These are phyloP conservation scores for Gossypium aridum DNA, from an alignment of 441 rosid species.

Conservation along the genomic window DNA sequence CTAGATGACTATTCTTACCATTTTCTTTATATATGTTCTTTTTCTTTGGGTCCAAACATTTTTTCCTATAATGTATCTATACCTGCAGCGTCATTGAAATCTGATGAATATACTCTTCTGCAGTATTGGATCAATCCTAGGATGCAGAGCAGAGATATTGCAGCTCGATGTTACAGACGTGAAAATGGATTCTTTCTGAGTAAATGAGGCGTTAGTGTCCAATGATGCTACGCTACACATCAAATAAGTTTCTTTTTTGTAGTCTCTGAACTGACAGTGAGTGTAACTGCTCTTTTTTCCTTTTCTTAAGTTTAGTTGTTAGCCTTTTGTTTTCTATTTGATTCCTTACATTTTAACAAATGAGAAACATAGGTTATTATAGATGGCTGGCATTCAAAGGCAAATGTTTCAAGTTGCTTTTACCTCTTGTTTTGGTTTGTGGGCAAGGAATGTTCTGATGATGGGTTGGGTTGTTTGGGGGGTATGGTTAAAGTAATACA, in stretches of 20 bases:
- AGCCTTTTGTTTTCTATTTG: background rate
- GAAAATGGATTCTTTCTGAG: conserved; percentile 65
- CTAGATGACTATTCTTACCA: background rate
- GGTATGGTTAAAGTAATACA: background rate
- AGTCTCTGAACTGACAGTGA: no score
- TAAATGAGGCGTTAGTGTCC: background rate
- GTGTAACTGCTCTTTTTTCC: no score
- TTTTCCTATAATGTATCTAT: background rate
- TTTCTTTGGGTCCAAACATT: background rate
- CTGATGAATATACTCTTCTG: conserved; percentile 6
- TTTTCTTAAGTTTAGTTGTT: background rate
- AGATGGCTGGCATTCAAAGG: background rate
- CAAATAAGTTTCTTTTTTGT: background rate
- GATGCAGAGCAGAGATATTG: conserved; percentile 86
- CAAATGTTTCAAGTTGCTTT: background rate
- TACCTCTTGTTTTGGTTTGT: background rate
- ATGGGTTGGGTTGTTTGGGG: background rate
- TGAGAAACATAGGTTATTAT: background rate
- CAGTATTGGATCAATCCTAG: conserved; percentile 84
- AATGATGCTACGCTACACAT: background rate
- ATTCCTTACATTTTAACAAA: background rate
- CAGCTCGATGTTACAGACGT: conserved; percentile 92
- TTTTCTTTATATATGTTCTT: background rate
- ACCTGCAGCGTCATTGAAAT: background rate
- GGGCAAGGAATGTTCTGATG: background rate